phyloP scores from a whole-genome alignment of 257 asterid genomes.

The Forsythia viridissima region DNA sequence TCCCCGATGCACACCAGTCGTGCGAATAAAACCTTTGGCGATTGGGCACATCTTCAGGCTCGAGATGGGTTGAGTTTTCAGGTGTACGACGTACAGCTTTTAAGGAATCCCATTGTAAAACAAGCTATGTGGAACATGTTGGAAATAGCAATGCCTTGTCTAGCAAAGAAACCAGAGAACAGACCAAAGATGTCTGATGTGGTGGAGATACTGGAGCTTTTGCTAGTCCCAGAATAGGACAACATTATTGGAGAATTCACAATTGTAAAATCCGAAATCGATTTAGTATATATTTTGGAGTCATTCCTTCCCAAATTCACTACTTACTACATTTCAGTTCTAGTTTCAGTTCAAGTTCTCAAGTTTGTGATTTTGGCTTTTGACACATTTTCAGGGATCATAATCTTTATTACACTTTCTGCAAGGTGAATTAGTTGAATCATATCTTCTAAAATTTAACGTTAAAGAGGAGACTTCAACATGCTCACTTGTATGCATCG shows the following conservation, averaged over 20 bases:
- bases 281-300: background rate
- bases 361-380: too few species aligned
- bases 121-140: background rate
- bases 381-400: too few species aligned
- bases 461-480: too few species aligned
- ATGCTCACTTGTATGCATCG: too few species aligned
- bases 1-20: background rate
- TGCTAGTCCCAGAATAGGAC: background rate
- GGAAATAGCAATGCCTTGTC: conserved; percentile 17
- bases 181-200: conserved; percentile 25
- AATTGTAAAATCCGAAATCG: background rate
- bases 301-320: background rate
- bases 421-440: too few species aligned
- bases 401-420: too few species aligned
- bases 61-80: background rate
- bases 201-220: conserved; percentile 21
- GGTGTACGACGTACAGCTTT: background rate
- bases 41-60: conserved; percentile 3
- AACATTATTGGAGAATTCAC: background rate
- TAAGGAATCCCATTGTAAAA: background rate
- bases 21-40: background rate
- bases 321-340: too few species aligned
- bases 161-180: conserved; percentile 17
- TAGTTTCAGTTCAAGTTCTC: too few species aligned
- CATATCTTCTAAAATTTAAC: too few species aligned